These are phyloP conservation scores for Candida sanyaensis DNA, from an alignment of 1,139 yeast genomes.

Conservation along the genomic window DNA sequence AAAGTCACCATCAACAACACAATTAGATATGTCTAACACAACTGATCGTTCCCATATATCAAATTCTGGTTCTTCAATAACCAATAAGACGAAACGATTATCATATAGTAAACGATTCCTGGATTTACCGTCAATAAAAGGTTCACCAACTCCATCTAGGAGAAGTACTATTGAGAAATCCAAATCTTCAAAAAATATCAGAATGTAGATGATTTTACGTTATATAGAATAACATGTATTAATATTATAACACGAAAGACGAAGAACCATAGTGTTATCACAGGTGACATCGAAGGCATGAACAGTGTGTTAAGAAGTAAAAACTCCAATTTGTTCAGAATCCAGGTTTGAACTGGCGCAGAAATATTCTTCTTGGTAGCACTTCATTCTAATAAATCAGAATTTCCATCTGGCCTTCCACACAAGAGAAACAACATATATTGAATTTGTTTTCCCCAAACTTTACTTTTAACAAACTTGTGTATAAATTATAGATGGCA, in stretches of 20 bases:
- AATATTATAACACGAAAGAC: too few species aligned
- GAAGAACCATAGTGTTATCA: too few species aligned
- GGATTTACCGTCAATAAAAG: slow-evolving; percentile 16
- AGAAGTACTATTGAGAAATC: slow-evolving; percentile 3
- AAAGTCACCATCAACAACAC: slow-evolving; percentile 29
- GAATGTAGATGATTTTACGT: not conserved
- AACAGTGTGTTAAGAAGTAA: too few species aligned
- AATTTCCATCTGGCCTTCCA: too few species aligned
- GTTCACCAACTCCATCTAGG: slow-evolving; percentile 13
- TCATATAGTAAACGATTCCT: slow-evolving; percentile 15
- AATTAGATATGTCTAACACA: slow-evolving; percentile 15
- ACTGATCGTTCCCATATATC: slow-evolving; percentile 5
- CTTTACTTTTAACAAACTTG: too few species aligned
- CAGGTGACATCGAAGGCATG: too few species aligned
- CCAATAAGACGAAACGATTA: slow-evolving; percentile 10
- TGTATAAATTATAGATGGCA: too few species aligned
- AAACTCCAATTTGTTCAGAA: too few species aligned
- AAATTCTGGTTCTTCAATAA: not conserved
- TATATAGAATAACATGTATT: not conserved
- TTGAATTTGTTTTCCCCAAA: too few species aligned
- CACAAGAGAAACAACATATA: too few species aligned
- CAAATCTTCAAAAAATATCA: slow-evolving; percentile 4
- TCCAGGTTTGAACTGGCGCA: too few species aligned
- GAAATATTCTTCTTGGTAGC: not conserved
- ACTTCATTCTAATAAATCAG: not conserved